Evolutionary conservation across 371 early-diverging fungal genomes (phyloP).

Genomic region (Rhizopus stolonifer): DNA sequence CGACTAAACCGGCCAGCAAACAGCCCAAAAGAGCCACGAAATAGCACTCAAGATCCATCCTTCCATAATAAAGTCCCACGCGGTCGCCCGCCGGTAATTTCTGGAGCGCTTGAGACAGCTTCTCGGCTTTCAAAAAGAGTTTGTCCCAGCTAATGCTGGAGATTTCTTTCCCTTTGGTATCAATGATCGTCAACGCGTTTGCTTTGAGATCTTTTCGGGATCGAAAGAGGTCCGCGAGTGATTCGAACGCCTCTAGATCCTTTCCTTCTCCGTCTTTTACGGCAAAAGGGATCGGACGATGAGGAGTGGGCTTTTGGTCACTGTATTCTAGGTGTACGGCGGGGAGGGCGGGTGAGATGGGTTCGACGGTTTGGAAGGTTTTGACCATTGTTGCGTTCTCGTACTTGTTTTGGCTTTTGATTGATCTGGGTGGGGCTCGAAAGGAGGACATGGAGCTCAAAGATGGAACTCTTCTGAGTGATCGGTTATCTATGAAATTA

Average conservation of each 20-base stretch:
- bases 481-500: too few species aligned
- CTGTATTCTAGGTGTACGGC: background rate
- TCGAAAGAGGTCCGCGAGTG: too few species aligned
- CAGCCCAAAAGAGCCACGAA: constrained; percentile 73
- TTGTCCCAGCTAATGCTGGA: constrained; percentile 66
- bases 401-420: constrained; percentile 20
- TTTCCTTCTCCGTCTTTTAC: background rate
- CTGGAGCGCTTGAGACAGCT: constrained; percentile 62
- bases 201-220: too few species aligned
- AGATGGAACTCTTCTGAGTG: too few species aligned
- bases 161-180: too few species aligned
- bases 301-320: constrained; percentile 35
- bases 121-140: constrained; percentile 67
- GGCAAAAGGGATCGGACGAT: constrained; percentile 32
- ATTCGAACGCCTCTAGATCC: too few species aligned
- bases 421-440: too few species aligned
- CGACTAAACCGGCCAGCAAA: constrained; percentile 75
- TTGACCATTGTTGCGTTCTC: constrained; percentile 28
- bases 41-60: constrained; percentile 76
- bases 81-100: constrained; percentile 60
- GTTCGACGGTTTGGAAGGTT: constrained; percentile 30
- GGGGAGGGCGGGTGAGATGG: constrained; percentile 16
- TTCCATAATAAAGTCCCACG: constrained; percentile 72
- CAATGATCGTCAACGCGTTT: too few species aligned
- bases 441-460: too few species aligned